Conservation (phyloP, 257 asterid species). For the Plantago ovata region DNA sequence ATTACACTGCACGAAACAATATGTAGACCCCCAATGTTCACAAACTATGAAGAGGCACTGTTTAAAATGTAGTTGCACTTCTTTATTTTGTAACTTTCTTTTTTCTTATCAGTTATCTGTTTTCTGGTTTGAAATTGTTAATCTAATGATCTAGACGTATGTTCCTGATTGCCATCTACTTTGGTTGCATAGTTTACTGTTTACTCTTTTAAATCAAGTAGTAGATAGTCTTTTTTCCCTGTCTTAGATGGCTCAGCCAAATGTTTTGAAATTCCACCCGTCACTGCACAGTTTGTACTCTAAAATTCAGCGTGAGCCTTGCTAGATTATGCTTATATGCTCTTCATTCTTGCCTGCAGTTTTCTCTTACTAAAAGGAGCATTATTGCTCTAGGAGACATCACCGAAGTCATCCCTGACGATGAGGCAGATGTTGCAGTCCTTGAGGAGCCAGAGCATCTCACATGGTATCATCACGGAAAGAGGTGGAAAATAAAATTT, state of each 20-base stretch:
- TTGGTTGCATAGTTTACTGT: constrained; percentile 7
- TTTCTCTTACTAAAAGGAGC: constrained; percentile 80
- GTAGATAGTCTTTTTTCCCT: not conserved
- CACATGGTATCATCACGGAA: constrained; percentile 99
- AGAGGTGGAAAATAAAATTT: constrained; percentile 87
- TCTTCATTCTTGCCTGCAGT: constrained; percentile 42
- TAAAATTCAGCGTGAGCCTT: not conserved
- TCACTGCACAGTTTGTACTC: constrained; percentile 4
- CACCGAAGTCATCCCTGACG: constrained; percentile 83
- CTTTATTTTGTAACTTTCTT: too few species aligned
- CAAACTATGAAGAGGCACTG: too few species aligned
- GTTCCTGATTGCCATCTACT: not conserved
- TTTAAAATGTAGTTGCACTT: too few species aligned
- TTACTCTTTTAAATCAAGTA: not conserved
- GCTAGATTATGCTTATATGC: constrained; percentile 4
- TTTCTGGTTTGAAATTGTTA: too few species aligned
- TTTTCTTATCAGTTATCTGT: too few species aligned
- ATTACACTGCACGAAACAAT: too few species aligned
- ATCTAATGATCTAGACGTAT: not conserved
- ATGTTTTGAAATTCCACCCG: not conserved
- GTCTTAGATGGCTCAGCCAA: too few species aligned
- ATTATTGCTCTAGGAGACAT: constrained; percentile 92
- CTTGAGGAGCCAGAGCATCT: constrained; percentile 99
- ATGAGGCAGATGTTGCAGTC: constrained; percentile 91
- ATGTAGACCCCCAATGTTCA: too few species aligned